Percentiles rank a stretch among this genome's conserved stretches.
phyloP scores from a whole-genome alignment of 257 asterid genomes.

The Solanum medicagineum region DNA sequence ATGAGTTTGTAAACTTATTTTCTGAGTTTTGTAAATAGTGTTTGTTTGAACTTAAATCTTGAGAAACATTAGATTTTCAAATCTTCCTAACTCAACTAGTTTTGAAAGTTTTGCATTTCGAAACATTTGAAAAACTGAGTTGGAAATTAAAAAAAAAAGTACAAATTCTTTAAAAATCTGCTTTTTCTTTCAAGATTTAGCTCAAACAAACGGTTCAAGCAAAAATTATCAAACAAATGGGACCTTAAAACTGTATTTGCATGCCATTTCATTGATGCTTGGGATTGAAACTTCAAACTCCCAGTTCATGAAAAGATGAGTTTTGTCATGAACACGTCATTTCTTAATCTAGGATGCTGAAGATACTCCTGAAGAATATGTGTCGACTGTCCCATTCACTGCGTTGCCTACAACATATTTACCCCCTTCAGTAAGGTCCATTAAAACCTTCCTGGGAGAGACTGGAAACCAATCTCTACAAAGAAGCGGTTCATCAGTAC shows the following conservation, averaged over 20 bases:
- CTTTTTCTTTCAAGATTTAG: neutral
- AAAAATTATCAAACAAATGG: neutral
- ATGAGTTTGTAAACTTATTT: neutral
- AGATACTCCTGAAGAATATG: slow-evolving; percentile 12
- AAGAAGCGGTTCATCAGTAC: slow-evolving; percentile 36
- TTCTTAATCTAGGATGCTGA: slow-evolving; percentile 25
- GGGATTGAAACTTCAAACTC: neutral
- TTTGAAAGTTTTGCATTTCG: neutral
- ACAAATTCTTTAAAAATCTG: too few relatives aligned
- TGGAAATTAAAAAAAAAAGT: neutral
- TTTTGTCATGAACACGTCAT: neutral
- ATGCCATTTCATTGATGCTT: neutral
- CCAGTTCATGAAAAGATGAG: neutral
- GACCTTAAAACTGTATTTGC: neutral
- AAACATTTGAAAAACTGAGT: neutral
- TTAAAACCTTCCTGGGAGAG: slow-evolving; percentile 36
- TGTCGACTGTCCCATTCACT: slow-evolving; percentile 43
- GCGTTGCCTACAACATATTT: slow-evolving; percentile 40
- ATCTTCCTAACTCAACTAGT: neutral
- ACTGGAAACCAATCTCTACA: slow-evolving; percentile 38
- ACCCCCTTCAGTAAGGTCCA: slow-evolving; percentile 57
- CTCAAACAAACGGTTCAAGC: neutral
- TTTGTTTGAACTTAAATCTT: neutral
- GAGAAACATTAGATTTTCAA: neutral
- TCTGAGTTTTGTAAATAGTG: neutral